Percentiles rank a stretch among this genome's conserved stretches.
phyloP scores from a whole-genome alignment of 2,329 filamentous ascomycete species.

The Cladophialophora psammophila region DNA sequence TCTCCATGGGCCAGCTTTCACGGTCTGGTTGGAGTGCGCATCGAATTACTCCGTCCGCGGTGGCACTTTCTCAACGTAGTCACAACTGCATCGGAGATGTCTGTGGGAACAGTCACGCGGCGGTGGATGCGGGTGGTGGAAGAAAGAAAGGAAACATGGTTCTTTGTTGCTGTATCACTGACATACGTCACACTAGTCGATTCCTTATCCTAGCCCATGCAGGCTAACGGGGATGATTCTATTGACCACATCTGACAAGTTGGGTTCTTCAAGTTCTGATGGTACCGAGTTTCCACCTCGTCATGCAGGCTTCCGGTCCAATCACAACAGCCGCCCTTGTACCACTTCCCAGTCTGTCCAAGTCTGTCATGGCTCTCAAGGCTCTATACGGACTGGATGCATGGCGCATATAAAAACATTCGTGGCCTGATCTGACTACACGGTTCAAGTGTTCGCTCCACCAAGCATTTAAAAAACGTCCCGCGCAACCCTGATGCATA shows the following conservation, averaged over 20 bases:
- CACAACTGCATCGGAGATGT: slow-evolving; percentile 9
- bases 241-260: slow-evolving; percentile 1
- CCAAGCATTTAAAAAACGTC: background rate
- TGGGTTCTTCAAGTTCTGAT: slow-evolving; percentile 2
- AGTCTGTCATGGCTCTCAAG: slow-evolving; percentile 5
- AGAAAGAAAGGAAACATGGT: slow-evolving; percentile 10
- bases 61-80: slow-evolving; percentile 4
- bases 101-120: slow-evolving; percentile 11
- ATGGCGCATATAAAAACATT: slow-evolving; percentile 14
- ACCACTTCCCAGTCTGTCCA: slow-evolving; percentile 5
- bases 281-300: slow-evolving; percentile 5
- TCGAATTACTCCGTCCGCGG: background rate
- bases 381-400: slow-evolving; percentile 1
- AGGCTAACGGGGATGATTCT: background rate
- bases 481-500: slow-evolving; percentile 6
- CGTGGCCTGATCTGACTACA: slow-evolving; percentile 25
- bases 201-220: slow-evolving; percentile 6
- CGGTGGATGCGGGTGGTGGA: background rate
- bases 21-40: background rate
- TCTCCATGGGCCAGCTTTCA: background rate
- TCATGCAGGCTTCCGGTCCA: slow-evolving; percentile 18
- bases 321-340: slow-evolving; percentile 14
- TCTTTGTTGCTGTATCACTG: slow-evolving; percentile 16
- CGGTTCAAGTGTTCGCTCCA: background rate
- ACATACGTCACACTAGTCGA: slow-evolving; percentile 7